These are phyloP conservation scores for Scleroderma citrinum DNA, from an alignment of 768 basidiomycete species.

Conservation along the genomic window DNA sequence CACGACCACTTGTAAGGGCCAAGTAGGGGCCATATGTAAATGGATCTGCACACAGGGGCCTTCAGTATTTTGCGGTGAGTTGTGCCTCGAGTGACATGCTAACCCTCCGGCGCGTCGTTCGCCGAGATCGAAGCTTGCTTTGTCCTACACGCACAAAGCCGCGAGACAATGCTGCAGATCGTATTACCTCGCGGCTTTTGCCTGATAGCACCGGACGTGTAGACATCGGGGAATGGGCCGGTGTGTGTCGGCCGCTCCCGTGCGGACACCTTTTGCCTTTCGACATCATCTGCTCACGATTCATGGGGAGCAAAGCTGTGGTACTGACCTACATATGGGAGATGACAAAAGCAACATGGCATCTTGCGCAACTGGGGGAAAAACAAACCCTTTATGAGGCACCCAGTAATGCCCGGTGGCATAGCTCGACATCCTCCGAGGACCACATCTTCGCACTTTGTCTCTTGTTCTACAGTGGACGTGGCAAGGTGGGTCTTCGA, in stretches of 20 bases:
- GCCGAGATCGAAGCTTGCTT: slow-evolving; percentile 8
- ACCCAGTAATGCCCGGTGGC: neutral
- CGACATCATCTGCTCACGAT: neutral
- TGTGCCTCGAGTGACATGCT: neutral
- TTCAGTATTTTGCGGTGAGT: neutral
- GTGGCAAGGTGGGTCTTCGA: slow-evolving; percentile 4
- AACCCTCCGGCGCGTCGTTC: neutral
- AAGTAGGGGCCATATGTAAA: no score
- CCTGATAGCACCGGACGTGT: neutral
- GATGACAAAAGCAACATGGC: slow-evolving; percentile 12
- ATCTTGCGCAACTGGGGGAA: slow-evolving; percentile 6
- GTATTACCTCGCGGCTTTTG: neutral
- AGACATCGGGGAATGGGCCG: neutral
- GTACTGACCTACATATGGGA: slow-evolving; percentile 1
- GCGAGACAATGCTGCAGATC: no score
- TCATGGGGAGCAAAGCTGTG: neutral
- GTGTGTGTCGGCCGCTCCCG: neutral
- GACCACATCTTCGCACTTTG: slow-evolving; percentile 9
- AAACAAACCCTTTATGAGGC: slow-evolving; percentile 6
- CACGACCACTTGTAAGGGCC: neutral
- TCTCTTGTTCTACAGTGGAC: slow-evolving; percentile 3
- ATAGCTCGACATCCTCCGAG: neutral
- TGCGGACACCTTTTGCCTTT: slow-evolving; percentile 5
- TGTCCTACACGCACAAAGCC: slow-evolving; percentile 8
- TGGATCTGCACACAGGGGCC: neutral